A percentile compares a stretch with the other conserved stretches of the same genome.
Evolutionary conservation across 2,329 filamentous ascomycete genomes (phyloP).

Genomic region (Ambrosiella xylebori): DNA sequence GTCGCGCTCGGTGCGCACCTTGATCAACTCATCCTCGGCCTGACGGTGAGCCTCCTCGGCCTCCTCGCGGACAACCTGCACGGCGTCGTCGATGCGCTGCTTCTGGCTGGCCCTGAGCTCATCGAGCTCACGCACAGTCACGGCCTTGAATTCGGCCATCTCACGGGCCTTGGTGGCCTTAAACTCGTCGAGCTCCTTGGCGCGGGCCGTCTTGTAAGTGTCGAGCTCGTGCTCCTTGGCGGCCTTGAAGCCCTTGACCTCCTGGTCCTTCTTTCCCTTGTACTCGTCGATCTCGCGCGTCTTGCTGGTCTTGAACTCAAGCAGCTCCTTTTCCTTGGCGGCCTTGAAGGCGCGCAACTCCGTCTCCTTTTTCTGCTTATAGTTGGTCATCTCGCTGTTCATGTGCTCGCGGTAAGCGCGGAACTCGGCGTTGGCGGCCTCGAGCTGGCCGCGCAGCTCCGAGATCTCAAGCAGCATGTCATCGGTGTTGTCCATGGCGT

Average conservation of each 20-base stretch:
- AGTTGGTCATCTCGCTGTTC: slow-evolving; percentile 6
- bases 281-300: slow-evolving; percentile 12
- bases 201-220: slow-evolving; percentile 8
- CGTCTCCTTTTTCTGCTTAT: slow-evolving; percentile 11
- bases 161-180: slow-evolving; percentile 6
- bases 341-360: slow-evolving; percentile 10
- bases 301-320: slow-evolving; percentile 10
- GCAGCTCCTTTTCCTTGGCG: slow-evolving; percentile 8
- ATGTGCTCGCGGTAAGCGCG: slow-evolving; percentile 9
- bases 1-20: slow-evolving; percentile 9
- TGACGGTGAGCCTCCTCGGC: slow-evolving; percentile 4
- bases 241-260: slow-evolving; percentile 8
- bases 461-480: slow-evolving; percentile 12
- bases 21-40: background rate
- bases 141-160: slow-evolving; percentile 6
- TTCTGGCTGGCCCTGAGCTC: slow-evolving; percentile 1
- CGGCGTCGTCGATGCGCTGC: slow-evolving; percentile 8
- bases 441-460: slow-evolving; percentile 11
- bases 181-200: slow-evolving; percentile 11
- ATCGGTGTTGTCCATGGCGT: slow-evolving; percentile 5
- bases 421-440: slow-evolving; percentile 9
- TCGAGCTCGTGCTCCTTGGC: slow-evolving; percentile 11
- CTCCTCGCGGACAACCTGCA: slow-evolving; percentile 2
- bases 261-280: slow-evolving; percentile 11
- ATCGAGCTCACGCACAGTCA: slow-evolving; percentile 1